Evolutionary conservation across 2,329 filamentous ascomycete genomes (phyloP).

Genomic region (Alternaria conjuncta): DNA sequence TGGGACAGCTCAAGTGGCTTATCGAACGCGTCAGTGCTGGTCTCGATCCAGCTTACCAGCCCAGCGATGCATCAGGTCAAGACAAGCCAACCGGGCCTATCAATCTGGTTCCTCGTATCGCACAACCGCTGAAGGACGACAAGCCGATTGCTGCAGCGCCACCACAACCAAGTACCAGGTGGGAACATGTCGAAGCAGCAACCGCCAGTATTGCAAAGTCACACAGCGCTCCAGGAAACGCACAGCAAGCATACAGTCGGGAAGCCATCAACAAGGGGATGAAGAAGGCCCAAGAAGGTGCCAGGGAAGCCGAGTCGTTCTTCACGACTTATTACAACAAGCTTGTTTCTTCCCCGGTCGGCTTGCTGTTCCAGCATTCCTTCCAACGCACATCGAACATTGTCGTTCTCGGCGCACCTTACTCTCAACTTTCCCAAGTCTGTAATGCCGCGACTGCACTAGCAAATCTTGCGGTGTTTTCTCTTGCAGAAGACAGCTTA

Average conservation of each 20-base stretch:
- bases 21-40: conserved; percentile 68
- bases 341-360: conserved; percentile 58
- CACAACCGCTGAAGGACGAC: conserved; percentile 56
- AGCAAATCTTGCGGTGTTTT: conserved; percentile 72
- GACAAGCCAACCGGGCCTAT: conserved; percentile 39
- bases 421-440: conserved; percentile 61
- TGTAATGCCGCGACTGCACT: conserved; percentile 69
- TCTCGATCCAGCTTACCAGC: conserved; percentile 34
- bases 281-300: conserved; percentile 38
- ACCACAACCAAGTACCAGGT: conserved; percentile 46
- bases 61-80: conserved; percentile 18
- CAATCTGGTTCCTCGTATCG: conserved; percentile 58
- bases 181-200: conserved; percentile 34
- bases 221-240: conserved; percentile 38
- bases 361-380: conserved; percentile 72
- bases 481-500: conserved; percentile 79
- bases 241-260: conserved; percentile 46
- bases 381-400: conserved; percentile 70
- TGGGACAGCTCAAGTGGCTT: conserved; percentile 72
- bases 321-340: conserved; percentile 34
- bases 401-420: conserved; percentile 75
- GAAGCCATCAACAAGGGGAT: conserved; percentile 43
- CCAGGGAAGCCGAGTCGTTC: conserved; percentile 33
- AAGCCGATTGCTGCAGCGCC: conserved; percentile 53
- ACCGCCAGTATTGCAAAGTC: conserved; percentile 55